Percentiles rank a stretch among this genome's conserved stretches.
Conservation (phyloP, 192 early-diverging fungal species). For the Gamsiella multidivaricata region DNA sequence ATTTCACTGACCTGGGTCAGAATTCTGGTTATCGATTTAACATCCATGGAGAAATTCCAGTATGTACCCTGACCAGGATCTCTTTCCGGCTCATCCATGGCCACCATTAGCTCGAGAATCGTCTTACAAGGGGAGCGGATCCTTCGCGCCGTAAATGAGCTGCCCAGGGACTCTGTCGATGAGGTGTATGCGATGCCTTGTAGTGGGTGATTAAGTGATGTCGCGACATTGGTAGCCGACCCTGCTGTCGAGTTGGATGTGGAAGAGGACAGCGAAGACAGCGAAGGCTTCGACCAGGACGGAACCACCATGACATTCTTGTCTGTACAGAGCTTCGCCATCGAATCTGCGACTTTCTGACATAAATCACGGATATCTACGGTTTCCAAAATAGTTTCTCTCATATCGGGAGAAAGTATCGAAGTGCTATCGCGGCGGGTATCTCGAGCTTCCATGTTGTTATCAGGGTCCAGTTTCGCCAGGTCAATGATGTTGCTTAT, state of each 20-base stretch:
- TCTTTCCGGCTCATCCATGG: slow-evolving; percentile 41
- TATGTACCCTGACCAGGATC: slow-evolving; percentile 30
- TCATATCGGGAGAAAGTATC: not conserved
- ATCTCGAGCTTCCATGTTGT: slow-evolving; percentile 10
- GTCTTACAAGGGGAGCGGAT: slow-evolving; percentile 14
- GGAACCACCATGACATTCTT: slow-evolving; percentile 36
- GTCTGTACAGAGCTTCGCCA: slow-evolving; percentile 38
- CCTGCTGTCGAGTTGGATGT: slow-evolving; percentile 6
- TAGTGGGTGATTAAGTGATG: not conserved
- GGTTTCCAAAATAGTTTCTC: slow-evolving; percentile 24
- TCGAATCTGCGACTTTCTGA: slow-evolving; percentile 33
- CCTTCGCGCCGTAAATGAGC: slow-evolving; percentile 14
- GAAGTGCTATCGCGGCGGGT: slow-evolving; percentile 2
- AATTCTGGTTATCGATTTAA: slow-evolving; percentile 34
- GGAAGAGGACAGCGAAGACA: slow-evolving; percentile 26
- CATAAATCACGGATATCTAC: slow-evolving; percentile 48
- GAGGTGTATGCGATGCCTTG: slow-evolving; percentile 11
- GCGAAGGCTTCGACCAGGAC: slow-evolving; percentile 37
- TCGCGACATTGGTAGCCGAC: slow-evolving; percentile 2
- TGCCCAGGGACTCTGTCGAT: slow-evolving; percentile 5
- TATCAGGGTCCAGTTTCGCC: slow-evolving; percentile 37
- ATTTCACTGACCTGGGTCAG: slow-evolving; percentile 22
- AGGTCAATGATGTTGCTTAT: slow-evolving; percentile 41
- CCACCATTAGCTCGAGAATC: slow-evolving; percentile 35
- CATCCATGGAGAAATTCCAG: slow-evolving; percentile 38